Evolutionary conservation across 1,139 yeast species (phyloP).

Genomic region (Candida sojae): DNA sequence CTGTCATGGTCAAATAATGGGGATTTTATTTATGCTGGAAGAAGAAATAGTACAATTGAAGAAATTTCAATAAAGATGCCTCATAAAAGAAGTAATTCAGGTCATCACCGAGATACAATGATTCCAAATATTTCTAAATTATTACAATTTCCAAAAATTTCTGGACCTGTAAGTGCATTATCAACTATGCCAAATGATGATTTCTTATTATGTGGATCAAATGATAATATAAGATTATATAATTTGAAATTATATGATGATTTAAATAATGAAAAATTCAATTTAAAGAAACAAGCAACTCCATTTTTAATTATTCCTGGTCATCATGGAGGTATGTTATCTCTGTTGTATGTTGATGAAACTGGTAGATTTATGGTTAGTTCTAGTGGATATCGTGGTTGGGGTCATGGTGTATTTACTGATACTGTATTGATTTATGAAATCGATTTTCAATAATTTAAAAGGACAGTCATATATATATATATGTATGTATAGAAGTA

Average conservation of each 20-base stretch:
- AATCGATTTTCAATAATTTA: constrained; percentile 42
- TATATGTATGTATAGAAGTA: background rate
- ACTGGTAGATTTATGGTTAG: constrained; percentile 86
- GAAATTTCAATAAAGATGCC: constrained; percentile 77
- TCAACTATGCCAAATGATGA: constrained; percentile 79
- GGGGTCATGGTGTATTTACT: constrained; percentile 79
- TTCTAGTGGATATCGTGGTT: constrained; percentile 93
- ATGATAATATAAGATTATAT: constrained; percentile 85
- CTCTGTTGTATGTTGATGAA: constrained; percentile 73
- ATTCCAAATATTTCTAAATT: constrained; percentile 55
- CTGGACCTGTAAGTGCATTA: constrained; percentile 89
- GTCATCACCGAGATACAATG: constrained; percentile 23
- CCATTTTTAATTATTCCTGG: constrained; percentile 67
- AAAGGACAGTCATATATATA: constrained; percentile 1
- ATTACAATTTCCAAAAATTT: constrained; percentile 77
- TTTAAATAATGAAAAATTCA: constrained; percentile 16
- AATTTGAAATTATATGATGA: constrained; percentile 62
- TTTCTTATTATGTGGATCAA: constrained; percentile 83
- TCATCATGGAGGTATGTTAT: constrained; percentile 58
- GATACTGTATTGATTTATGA: constrained; percentile 84
- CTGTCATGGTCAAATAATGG: constrained; percentile 91
- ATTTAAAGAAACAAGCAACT: constrained; percentile 44
- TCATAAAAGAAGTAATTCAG: constrained; percentile 24
- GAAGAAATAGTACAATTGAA: constrained; percentile 87
- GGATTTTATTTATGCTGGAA: constrained; percentile 74